phyloP scores from a whole-genome alignment of 2,329 filamentous ascomycete genomes.

The Hypoxylon sp. region DNA sequence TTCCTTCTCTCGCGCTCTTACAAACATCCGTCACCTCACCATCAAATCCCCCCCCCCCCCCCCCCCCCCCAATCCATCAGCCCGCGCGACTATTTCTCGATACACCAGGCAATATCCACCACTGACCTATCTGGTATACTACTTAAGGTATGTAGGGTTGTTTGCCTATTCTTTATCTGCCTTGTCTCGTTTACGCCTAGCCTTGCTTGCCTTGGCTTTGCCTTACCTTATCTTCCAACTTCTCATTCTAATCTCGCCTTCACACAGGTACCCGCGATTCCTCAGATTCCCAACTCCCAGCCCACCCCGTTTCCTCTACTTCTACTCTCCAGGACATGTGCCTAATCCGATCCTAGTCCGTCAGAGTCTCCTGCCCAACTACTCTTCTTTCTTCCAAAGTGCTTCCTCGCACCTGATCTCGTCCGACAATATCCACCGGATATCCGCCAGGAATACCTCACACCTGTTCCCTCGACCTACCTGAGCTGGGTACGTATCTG shows the following conservation, averaged over 20 bases:
- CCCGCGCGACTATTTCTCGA: conserved; percentile 12
- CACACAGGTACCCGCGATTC: too few relatives aligned
- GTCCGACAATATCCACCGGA: conserved; percentile 1
- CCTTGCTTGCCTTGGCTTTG: conserved; percentile 5
- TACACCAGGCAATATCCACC: conserved; percentile 9
- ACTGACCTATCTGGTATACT: too few relatives aligned
- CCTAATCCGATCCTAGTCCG: not conserved
- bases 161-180: not conserved
- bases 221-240: conserved; percentile 5
- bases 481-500: conserved; percentile 8
- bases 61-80: not conserved
- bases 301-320: not conserved
- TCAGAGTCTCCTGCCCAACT: not conserved
- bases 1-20: not conserved
- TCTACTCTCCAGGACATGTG: not conserved
- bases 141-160: too few relatives aligned
- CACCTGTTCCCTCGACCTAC: conserved; percentile 1
- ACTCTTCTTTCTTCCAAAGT: not conserved
- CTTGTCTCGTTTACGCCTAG: conserved; percentile 2
- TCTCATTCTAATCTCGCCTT: conserved; percentile 3
- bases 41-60: not conserved
- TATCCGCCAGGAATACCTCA: conserved; percentile 9
- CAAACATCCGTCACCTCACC: too few relatives aligned
- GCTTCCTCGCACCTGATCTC: not conserved
- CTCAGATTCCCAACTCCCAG: not conserved